A percentile compares a stretch with the other conserved stretches of the same genome.
Conservation (phyloP, 495 filamentous ascomycete species). For the Cercophora sp. region DNA sequence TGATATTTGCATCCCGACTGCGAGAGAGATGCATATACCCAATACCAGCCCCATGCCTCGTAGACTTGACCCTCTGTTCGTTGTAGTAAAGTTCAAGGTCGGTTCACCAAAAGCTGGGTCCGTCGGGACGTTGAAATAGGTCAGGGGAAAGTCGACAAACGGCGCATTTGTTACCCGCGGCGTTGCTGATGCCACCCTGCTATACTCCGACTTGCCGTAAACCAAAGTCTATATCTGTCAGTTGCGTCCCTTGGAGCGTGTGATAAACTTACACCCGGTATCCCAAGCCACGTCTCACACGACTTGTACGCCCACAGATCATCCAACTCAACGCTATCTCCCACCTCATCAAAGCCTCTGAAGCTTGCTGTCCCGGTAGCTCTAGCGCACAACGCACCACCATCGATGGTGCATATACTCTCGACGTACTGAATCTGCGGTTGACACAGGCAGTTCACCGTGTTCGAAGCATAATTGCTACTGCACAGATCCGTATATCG, state of each 20-base stretch:
- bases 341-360: neutral
- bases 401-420: slow-evolving; percentile 6
- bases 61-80: neutral
- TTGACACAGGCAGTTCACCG: neutral
- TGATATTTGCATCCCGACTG: neutral
- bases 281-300: slow-evolving; percentile 1
- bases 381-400: neutral
- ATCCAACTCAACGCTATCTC: neutral
- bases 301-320: slow-evolving; percentile 4
- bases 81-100: neutral
- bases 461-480: neutral
- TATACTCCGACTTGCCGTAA: neutral
- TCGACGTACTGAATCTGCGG: slow-evolving; percentile 2
- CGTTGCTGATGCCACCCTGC: neutral
- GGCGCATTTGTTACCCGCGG: neutral
- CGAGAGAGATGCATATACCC: neutral
- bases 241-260: too few species aligned
- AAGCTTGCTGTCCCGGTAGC: neutral
- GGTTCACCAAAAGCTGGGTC: neutral
- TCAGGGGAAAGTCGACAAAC: slow-evolving; percentile 4
- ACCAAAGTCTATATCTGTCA: neutral
- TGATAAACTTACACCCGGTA: neutral
- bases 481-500: neutral
- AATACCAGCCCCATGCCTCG: neutral
- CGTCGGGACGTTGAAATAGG: neutral